Evolutionary conservation across 1,139 yeast species (phyloP).

Genomic region (Yamadazyma membranifaciens): DNA sequence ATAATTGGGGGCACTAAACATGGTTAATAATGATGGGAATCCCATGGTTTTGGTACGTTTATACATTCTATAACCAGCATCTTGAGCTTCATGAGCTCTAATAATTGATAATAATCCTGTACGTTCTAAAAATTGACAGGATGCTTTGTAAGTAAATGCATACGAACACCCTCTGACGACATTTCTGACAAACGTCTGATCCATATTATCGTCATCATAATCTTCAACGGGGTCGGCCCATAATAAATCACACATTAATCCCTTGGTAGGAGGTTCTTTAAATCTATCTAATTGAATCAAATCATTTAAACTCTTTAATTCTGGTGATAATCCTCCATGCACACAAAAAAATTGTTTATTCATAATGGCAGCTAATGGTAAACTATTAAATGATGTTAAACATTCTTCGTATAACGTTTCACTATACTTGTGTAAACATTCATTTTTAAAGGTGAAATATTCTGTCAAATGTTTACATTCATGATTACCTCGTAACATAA

Average conservation of each 20-base stretch:
- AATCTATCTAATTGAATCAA: constrained; percentile 71
- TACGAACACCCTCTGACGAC: constrained; percentile 91
- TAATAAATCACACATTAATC: constrained; percentile 89
- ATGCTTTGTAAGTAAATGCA: constrained; percentile 83
- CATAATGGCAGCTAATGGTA: constrained; percentile 93
- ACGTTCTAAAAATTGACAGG: constrained; percentile 75
- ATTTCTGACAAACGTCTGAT: constrained; percentile 58
- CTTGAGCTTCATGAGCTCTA: constrained; percentile 98
- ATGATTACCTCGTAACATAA: constrained; percentile 91
- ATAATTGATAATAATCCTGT: constrained; percentile 81
- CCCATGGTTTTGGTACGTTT: constrained; percentile 82
- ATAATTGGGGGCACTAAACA: constrained; percentile 96
- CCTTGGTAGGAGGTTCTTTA: constrained; percentile 91
- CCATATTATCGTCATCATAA: constrained; percentile 67
- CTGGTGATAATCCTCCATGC: constrained; percentile 97
- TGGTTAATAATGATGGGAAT: constrained; percentile 89
- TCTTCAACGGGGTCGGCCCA: constrained; percentile 97
- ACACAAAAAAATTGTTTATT: constrained; percentile 94
- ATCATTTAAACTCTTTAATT: constrained; percentile 69
- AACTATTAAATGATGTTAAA: constrained; percentile 76
- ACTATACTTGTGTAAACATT: constrained; percentile 85
- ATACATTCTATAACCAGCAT: constrained; percentile 95
- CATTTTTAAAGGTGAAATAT: constrained; percentile 89
- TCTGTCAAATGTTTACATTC: constrained; percentile 94
- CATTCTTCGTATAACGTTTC: constrained; percentile 68